Evolutionary conservation across 371 early-diverging fungal species (phyloP), one percentile per base, ranked within the genome.

Genomic region (Zopfochytrium polystomum): DNA sequence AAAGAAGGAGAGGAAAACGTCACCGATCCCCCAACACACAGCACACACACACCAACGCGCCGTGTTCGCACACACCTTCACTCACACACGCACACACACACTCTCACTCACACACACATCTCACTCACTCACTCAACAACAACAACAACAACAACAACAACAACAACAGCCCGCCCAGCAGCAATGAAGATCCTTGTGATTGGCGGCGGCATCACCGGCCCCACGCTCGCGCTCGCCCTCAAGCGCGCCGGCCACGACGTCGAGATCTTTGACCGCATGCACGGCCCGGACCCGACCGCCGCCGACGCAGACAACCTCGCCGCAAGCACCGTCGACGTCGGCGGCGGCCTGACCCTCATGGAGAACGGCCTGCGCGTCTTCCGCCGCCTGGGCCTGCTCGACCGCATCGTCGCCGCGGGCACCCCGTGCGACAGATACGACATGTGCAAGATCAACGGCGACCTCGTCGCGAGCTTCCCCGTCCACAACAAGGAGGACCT

Each of bases 201-300:
- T 25, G 57, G 57, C 26, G 56, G 55, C 22, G 63, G 63, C 35
- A 56, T 48, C 11, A 42, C 29, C 30, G 63, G 63, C 18, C 50
- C 46, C 5, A 20, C 56, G 34, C 33, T 63, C n/a, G 63, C 63
- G n/a, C 32, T 63, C 26, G 38, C 26, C 25, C 49, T 63, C 11
- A 50, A 47, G 22, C 26, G 57, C 3, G 49, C 57, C 35, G 62
- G 62, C 27, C 62, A 61, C 34, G 22, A 20, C 2, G 38, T 51
- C 5, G 52, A 22, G 6, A 31, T 61, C 33, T 61, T 43, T 32
- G 62, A 61, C 27, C 52, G 48, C 60, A 43, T 38, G n/a, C n/a
- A n/a, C n/a, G n/a, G n/a, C 38, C 11, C 18, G 38, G 38, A 7
- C 7, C 38, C 38, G 38, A 38, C 38, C 11, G 18, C 38, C 11